Conservation (phyloP, 192 early-diverging fungal genomes). For the Ambispora gerdemannii region DNA sequence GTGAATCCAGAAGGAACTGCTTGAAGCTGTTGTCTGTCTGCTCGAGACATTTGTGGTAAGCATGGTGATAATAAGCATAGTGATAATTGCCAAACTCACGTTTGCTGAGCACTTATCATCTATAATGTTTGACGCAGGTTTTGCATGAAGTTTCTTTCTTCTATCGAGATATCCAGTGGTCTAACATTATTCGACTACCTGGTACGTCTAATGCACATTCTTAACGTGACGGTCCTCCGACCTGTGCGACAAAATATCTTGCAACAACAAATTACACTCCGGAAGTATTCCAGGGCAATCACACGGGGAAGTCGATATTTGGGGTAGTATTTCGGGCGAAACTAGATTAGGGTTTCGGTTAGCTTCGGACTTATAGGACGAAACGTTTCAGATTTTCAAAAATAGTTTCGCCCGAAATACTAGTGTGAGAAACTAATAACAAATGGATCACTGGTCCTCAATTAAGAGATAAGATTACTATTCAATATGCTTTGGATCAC, state of each 20-base stretch:
- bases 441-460: too few relatives aligned
- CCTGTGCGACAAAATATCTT: slow-evolving; percentile 1
- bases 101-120: too few relatives aligned
- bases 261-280: not conserved
- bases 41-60: slow-evolving; percentile 12
- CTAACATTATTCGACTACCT: slow-evolving; percentile 10
- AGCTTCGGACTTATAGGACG: too few relatives aligned
- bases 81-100: not conserved
- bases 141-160: slow-evolving; percentile 5
- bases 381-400: too few relatives aligned
- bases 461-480: too few relatives aligned
- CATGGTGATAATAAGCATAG: not conserved
- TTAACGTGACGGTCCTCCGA: not conserved
- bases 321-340: too few relatives aligned
- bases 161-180: slow-evolving; percentile 6
- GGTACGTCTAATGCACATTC: not conserved
- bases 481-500: too few relatives aligned
- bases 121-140: not conserved
- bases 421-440: too few relatives aligned
- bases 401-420: too few relatives aligned
- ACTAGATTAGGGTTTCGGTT: too few relatives aligned
- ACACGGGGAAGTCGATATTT: too few relatives aligned
- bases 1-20: not conserved
- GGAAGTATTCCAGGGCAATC: too few relatives aligned
- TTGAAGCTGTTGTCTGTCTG: slow-evolving; percentile 8